Conservation (phyloP, 2,329 filamentous ascomycete species). For the Sarocladium strictum region DNA sequence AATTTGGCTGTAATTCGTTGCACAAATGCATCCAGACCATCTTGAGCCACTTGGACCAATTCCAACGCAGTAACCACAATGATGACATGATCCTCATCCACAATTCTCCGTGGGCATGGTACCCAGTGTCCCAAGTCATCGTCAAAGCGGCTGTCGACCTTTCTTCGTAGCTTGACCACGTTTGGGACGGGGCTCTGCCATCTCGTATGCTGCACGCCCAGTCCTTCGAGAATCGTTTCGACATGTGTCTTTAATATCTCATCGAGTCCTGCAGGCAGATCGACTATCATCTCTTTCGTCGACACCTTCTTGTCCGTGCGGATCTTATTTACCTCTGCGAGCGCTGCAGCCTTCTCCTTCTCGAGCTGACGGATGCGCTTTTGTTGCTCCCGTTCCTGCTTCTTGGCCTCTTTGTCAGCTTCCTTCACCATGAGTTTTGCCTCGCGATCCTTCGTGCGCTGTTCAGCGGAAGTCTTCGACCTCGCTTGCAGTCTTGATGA, state of each 20-base stretch:
- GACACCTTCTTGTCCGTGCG: constrained; percentile 69
- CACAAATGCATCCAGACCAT: constrained; percentile 53
- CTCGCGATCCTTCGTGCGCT: constrained; percentile 33
- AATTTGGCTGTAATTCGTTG: constrained; percentile 48
- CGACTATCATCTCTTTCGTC: constrained; percentile 70
- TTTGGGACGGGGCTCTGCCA: constrained; percentile 42
- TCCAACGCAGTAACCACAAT: constrained; percentile 57
- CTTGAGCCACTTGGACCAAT: constrained; percentile 53
- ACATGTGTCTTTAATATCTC: constrained; percentile 39
- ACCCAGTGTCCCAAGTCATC: constrained; percentile 58
- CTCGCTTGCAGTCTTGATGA: constrained; percentile 11
- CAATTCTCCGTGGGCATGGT: constrained; percentile 46
- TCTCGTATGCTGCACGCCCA: constrained; percentile 40
- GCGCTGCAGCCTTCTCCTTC: constrained; percentile 57
- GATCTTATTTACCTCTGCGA: constrained; percentile 68
- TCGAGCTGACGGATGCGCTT: constrained; percentile 58
- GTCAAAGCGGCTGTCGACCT: constrained; percentile 58
- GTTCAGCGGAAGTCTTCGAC: constrained; percentile 20
- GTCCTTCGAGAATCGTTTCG: constrained; percentile 41
- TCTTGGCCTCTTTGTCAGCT: constrained; percentile 49
- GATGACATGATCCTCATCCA: constrained; percentile 55
- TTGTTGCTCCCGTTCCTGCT: constrained; percentile 49
- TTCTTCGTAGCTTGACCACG: constrained; percentile 63
- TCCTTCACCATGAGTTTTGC: constrained; percentile 44
- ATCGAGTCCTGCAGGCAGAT: constrained; percentile 55